These are phyloP conservation scores for Sextonia rubra DNA, from an alignment of 164 flowering plant genomes.

Conservation along the genomic window DNA sequence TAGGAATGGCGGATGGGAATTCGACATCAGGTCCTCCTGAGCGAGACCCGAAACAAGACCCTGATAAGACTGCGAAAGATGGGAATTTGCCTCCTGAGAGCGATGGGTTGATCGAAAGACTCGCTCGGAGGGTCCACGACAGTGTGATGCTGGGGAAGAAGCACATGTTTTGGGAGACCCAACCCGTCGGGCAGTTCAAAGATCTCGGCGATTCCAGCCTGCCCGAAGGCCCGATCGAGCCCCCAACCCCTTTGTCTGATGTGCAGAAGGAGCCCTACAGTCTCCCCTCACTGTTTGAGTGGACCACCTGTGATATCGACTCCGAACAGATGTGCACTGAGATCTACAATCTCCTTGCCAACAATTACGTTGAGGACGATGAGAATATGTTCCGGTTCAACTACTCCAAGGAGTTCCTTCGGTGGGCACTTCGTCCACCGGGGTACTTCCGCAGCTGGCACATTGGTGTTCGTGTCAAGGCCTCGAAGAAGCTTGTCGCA, in stretches of 20 bases:
- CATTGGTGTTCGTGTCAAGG: slow-evolving; percentile 49
- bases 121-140: slow-evolving; percentile 38
- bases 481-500: slow-evolving; percentile 44
- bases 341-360: slow-evolving; percentile 36
- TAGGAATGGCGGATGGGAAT: not conserved
- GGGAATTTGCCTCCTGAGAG: not conserved
- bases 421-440: slow-evolving; percentile 50
- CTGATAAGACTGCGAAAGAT: not conserved
- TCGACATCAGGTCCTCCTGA: not conserved
- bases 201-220: slow-evolving; percentile 43
- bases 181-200: slow-evolving; percentile 52
- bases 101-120: slow-evolving; percentile 16
- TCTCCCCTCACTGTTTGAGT: slow-evolving; percentile 39
- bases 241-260: slow-evolving; percentile 40
- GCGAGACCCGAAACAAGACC: not conserved
- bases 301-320: slow-evolving; percentile 46
- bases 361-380: slow-evolving; percentile 54
- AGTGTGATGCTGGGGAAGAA: slow-evolving; percentile 34
- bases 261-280: slow-evolving; percentile 51
- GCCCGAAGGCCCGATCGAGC: slow-evolving; percentile 48
- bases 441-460: slow-evolving; percentile 51
- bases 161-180: slow-evolving; percentile 58
- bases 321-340: slow-evolving; percentile 40
- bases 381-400: slow-evolving; percentile 59
- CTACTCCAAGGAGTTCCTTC: slow-evolving; percentile 48